Conservation (phyloP, 208 protist genomes). For the Trypanosoma lewisi region DNA sequence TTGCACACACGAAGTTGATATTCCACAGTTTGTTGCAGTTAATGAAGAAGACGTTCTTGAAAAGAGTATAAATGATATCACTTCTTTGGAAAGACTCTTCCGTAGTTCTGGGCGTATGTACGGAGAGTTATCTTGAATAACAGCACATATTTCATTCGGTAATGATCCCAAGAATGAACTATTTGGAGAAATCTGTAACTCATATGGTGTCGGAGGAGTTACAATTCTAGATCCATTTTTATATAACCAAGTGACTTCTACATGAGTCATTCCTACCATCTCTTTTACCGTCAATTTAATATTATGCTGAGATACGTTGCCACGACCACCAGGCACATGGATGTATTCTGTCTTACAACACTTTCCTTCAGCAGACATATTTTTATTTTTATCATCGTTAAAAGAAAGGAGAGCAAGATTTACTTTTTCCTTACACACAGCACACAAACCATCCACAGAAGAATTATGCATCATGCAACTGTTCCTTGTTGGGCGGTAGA, state of each 20-base stretch:
- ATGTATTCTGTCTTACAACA: no score
- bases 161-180: constrained; percentile 35
- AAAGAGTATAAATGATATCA: constrained; percentile 11
- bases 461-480: constrained; percentile 59
- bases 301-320: constrained; percentile 20
- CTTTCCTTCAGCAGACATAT: no score
- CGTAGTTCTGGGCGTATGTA: constrained; percentile 20
- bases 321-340: constrained; percentile 30
- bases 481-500: constrained; percentile 34
- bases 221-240: constrained; percentile 11
- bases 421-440: constrained; percentile 54
- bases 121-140: constrained; percentile 37
- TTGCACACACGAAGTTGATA: constrained; percentile 9
- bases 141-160: constrained; percentile 29
- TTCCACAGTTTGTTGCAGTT: constrained; percentile 1
- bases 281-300: constrained; percentile 31
- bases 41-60: not conserved
- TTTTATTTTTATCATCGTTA: no score
- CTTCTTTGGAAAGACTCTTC: constrained; percentile 1
- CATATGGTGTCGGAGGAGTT: constrained; percentile 23
- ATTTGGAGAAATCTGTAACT: no score
- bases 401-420: constrained; percentile 36
- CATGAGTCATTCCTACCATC: constrained; percentile 34
- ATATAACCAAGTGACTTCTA: constrained; percentile 33
- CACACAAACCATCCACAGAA: constrained; percentile 46